phyloP scores from a whole-genome alignment of 106 monocot genomes.

The Dendrobium chrysotoxum region DNA sequence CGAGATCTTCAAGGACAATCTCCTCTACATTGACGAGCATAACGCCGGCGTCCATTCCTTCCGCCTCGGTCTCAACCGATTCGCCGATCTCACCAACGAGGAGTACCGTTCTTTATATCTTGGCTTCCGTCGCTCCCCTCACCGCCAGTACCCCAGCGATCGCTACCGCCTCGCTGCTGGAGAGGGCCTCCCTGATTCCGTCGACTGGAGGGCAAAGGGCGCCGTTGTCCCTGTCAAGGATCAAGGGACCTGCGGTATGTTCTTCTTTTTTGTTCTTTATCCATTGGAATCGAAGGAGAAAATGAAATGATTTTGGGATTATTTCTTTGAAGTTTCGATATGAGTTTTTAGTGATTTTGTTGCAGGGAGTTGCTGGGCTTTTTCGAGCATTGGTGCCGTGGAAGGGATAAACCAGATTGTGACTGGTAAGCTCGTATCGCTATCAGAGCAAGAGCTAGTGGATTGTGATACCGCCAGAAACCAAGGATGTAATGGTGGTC shows the following conservation, averaged over 20 bases:
- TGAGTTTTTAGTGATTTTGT: neutral
- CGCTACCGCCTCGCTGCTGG: constrained; percentile 34
- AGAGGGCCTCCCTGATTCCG: constrained; percentile 44
- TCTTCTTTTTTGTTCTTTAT: neutral
- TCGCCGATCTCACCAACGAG: constrained; percentile 92
- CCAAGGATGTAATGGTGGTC: constrained; percentile 66
- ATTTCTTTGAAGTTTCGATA: neutral
- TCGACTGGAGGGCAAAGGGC: constrained; percentile 79
- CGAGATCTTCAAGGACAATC: constrained; percentile 77
- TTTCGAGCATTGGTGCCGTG: constrained; percentile 51
- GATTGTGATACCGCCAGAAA: constrained; percentile 61
- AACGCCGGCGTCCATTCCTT: constrained; percentile 56
- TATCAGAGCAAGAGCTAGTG: constrained; percentile 68
- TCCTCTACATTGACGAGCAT: constrained; percentile 67
- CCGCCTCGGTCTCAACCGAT: constrained; percentile 61
- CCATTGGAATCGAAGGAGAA: neutral
- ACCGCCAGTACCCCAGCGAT: constrained; percentile 9
- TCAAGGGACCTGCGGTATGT: constrained; percentile 76
- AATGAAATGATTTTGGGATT: neutral
- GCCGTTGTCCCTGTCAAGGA: constrained; percentile 68
- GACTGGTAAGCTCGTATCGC: constrained; percentile 31
- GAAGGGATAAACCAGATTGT: constrained; percentile 71
- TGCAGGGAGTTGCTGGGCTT: constrained; percentile 78
- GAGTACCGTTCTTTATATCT: constrained; percentile 58
- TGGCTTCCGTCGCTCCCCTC: constrained; percentile 16